These are phyloP conservation scores for Arthrobotrys megalospora DNA, from an alignment of 2,329 filamentous ascomycete species.

Conservation along the genomic window DNA sequence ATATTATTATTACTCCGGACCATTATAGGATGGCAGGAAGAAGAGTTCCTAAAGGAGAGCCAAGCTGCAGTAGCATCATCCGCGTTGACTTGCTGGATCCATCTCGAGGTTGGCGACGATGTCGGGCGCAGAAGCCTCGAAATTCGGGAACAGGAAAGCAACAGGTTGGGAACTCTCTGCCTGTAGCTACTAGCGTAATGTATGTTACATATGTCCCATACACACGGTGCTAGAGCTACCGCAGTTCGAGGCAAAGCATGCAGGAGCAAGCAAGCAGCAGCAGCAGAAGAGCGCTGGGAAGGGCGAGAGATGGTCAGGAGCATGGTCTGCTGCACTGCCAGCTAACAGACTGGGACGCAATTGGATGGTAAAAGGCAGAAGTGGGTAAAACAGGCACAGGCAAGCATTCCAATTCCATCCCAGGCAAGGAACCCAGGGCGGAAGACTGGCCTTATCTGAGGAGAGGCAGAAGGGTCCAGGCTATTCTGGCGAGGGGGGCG, in stretches of 20 bases:
- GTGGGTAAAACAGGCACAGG: slow-evolving; percentile 50
- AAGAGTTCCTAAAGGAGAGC: slow-evolving; percentile 23
- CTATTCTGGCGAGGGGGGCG: slow-evolving; percentile 30
- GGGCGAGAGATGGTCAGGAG: slow-evolving; percentile 37
- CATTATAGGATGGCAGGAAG: slow-evolving; percentile 18
- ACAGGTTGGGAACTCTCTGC: slow-evolving; percentile 28
- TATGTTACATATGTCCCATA: background rate
- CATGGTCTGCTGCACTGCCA: slow-evolving; percentile 50
- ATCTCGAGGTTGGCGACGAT: slow-evolving; percentile 42
- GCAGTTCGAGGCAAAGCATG: slow-evolving; percentile 50
- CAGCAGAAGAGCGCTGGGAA: slow-evolving; percentile 28
- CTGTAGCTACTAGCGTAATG: background rate
- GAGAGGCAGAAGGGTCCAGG: slow-evolving; percentile 24
- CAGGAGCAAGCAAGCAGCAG: slow-evolving; percentile 28
- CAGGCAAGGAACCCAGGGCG: slow-evolving; percentile 47
- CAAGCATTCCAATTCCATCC: slow-evolving; percentile 35
- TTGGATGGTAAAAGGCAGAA: slow-evolving; percentile 58
- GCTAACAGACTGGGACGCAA: slow-evolving; percentile 44
- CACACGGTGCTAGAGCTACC: slow-evolving; percentile 18
- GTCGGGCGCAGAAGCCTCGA: slow-evolving; percentile 46
- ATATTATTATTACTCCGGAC: background rate
- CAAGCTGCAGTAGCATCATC: slow-evolving; percentile 14
- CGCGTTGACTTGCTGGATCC: slow-evolving; percentile 54
- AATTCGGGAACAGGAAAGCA: slow-evolving; percentile 21
- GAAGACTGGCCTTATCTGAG: slow-evolving; percentile 38